phyloP scores from a whole-genome alignment of 2,329 filamentous ascomycete species.

The Aspergillus fructus region DNA sequence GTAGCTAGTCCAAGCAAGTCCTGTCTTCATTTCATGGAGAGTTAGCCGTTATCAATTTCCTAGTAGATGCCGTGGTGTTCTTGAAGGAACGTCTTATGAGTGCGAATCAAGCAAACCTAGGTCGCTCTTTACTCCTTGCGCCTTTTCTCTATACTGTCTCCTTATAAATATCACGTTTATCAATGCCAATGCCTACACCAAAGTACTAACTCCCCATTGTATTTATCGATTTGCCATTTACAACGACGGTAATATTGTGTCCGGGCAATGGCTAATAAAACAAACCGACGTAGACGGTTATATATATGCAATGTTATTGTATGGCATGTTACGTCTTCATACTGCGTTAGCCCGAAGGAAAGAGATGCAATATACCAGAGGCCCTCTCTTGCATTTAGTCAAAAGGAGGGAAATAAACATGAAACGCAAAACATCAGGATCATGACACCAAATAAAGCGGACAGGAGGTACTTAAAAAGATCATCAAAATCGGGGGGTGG shows the following conservation, averaged over 20 bases:
- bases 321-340: constrained; percentile 28
- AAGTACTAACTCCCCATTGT: too few species aligned
- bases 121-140: background rate
- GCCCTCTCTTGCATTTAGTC: constrained; percentile 14
- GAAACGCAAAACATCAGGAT: constrained; percentile 18
- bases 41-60: background rate
- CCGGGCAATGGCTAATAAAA: too few species aligned
- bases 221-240: too few species aligned
- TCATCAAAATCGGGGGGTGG: constrained; percentile 23
- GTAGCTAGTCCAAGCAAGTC: constrained; percentile 6
- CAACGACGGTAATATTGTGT: too few species aligned
- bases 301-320: constrained; percentile 21
- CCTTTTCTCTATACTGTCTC: background rate
- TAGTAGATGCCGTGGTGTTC: background rate
- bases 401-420: background rate
- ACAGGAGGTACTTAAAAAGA: constrained; percentile 16
- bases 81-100: background rate
- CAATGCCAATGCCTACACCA: too few species aligned
- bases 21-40: background rate
- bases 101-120: background rate
- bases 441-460: constrained; percentile 18
- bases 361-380: constrained; percentile 8
- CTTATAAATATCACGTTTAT: background rate
- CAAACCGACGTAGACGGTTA: background rate
- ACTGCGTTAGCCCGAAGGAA: constrained; percentile 19